phyloP scores from a whole-genome alignment of 2,329 filamentous ascomycete species.

The Trichoderma polysporum region DNA sequence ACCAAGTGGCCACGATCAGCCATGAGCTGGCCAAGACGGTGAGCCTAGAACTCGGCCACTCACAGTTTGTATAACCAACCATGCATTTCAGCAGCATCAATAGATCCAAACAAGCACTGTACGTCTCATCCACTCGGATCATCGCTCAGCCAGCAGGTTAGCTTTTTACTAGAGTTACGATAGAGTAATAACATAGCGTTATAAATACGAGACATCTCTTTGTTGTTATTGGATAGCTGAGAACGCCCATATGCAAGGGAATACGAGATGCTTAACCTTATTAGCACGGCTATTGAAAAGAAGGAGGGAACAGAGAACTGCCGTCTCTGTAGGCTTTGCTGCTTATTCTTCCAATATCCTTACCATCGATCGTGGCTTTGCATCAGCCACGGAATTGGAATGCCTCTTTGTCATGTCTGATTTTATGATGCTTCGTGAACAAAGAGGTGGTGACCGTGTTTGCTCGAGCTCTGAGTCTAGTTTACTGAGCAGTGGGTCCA shows the following conservation, averaged over 20 bases:
- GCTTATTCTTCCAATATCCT: background rate
- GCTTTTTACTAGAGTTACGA: conserved; percentile 12
- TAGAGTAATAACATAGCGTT: background rate
- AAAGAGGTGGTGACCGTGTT: background rate
- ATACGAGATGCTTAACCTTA: conserved; percentile 20
- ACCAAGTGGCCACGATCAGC: background rate
- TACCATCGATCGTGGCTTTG: background rate
- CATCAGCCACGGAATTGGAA: background rate
- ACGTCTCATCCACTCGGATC: conserved; percentile 11
- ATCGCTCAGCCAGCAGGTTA: conserved; percentile 3
- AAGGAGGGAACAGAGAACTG: background rate
- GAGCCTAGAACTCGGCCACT: background rate
- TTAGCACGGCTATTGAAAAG: conserved; percentile 2
- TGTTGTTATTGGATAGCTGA: conserved; percentile 6
- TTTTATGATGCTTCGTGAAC: background rate
- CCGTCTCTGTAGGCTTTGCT: background rate
- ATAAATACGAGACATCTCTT: conserved; percentile 14
- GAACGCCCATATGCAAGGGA: conserved; percentile 14
- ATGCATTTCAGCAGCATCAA: conserved; percentile 9
- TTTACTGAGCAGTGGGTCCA: background rate
- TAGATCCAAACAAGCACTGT: conserved; percentile 17
- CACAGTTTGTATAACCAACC: conserved; percentile 1
- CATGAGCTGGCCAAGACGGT: conserved; percentile 11
- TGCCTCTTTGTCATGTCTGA: background rate
- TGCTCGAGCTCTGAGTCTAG: background rate